Conservation (phyloP, 2,329 filamentous ascomycete species). For the Fusarium sp. region DNA sequence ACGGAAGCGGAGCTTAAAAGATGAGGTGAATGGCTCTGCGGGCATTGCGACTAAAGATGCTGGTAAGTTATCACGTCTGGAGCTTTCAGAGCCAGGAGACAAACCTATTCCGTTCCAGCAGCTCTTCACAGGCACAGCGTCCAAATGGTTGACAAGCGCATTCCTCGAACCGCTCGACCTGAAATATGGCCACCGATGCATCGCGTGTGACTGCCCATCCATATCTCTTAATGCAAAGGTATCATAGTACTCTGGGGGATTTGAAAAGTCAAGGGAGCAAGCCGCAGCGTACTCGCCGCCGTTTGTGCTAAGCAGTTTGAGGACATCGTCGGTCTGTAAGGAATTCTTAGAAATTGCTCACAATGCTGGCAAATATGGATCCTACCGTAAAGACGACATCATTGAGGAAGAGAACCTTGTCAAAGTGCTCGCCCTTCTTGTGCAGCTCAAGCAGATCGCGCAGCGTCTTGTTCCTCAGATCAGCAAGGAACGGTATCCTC, state of each 20-base stretch:
- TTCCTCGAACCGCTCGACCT: slow-evolving; percentile 58
- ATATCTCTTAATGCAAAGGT: slow-evolving; percentile 69
- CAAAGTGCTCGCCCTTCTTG: slow-evolving; percentile 60
- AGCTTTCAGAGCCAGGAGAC: background rate
- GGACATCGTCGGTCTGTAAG: slow-evolving; percentile 61
- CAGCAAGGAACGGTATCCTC: slow-evolving; percentile 74
- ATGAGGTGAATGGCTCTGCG: slow-evolving; percentile 62
- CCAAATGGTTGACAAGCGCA: slow-evolving; percentile 59
- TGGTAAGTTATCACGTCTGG: slow-evolving; percentile 4
- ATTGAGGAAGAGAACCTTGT: slow-evolving; percentile 69
- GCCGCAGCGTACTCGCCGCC: slow-evolving; percentile 68
- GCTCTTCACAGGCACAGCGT: slow-evolving; percentile 57
- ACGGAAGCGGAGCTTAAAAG: slow-evolving; percentile 64
- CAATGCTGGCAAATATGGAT: background rate
- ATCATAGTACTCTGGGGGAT: slow-evolving; percentile 65
- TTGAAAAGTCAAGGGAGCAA: slow-evolving; percentile 68
- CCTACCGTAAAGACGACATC: slow-evolving; percentile 69
- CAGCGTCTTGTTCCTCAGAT: slow-evolving; percentile 70
- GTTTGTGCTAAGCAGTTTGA: slow-evolving; percentile 65
- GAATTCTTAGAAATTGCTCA: slow-evolving; percentile 3
- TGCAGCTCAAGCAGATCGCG: slow-evolving; percentile 63
- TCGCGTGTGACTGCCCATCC: slow-evolving; percentile 59
- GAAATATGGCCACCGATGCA: slow-evolving; percentile 69
- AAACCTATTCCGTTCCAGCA: slow-evolving; percentile 58
- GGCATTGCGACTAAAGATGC: slow-evolving; percentile 56